A percentile compares a stretch with the other conserved stretches of the same genome.
These are phyloP conservation scores for Suzukiozyma palmioleophila DNA, from an alignment of 1,139 yeast species.

Conservation along the genomic window DNA sequence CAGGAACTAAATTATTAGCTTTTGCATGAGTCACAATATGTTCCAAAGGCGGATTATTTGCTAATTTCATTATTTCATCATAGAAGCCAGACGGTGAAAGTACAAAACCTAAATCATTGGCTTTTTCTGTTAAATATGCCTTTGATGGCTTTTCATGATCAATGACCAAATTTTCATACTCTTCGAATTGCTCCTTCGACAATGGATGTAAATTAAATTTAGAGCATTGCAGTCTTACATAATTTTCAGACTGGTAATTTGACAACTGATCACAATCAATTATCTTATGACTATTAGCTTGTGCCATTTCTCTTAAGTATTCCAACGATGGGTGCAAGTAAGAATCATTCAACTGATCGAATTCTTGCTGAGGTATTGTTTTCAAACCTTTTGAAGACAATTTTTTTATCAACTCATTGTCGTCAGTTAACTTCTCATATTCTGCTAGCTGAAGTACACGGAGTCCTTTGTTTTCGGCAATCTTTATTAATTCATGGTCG, in stretches of 20 bases:
- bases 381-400: constrained; percentile 31
- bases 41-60: constrained; percentile 18
- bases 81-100: constrained; percentile 26
- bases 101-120: constrained; percentile 30
- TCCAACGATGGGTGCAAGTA: constrained; percentile 16
- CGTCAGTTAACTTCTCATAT: constrained; percentile 26
- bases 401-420: constrained; percentile 30
- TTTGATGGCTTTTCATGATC: constrained; percentile 27
- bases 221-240: constrained; percentile 22
- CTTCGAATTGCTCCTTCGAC: constrained; percentile 18
- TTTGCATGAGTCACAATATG: constrained; percentile 29
- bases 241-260: constrained; percentile 24
- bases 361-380: constrained; percentile 25
- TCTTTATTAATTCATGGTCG: constrained; percentile 19
- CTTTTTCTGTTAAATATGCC: constrained; percentile 23
- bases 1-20: constrained; percentile 26
- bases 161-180: constrained; percentile 18
- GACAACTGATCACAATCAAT: constrained; percentile 1
- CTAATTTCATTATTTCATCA: constrained; percentile 22
- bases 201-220: constrained; percentile 22
- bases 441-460: constrained; percentile 24
- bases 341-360: constrained; percentile 14
- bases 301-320: constrained; percentile 16
- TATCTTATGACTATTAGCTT: not conserved
- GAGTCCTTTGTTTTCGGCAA: constrained; percentile 24